Evolutionary conservation across 202 grass and related monocot species (phyloP), one percentile per base, ranked within the genome.

Genomic region (Carex arenaria): DNA sequence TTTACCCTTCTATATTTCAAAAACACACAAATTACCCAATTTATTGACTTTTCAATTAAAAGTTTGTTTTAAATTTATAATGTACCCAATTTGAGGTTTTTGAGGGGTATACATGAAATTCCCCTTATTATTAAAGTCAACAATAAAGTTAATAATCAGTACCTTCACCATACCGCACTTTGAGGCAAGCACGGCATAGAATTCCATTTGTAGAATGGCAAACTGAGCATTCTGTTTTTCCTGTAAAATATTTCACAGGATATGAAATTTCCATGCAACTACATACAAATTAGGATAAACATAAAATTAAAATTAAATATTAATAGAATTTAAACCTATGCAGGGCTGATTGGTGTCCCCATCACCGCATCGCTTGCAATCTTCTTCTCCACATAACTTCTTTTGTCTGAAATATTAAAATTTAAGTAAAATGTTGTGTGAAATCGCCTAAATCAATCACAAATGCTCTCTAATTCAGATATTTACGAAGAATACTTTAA

Each of bases 141-240:
- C 36, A 38, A 8, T 38, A 78, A 78, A 60, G 4, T 38, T 2
- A 55, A 60, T 60, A 18, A 85, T 74, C 9, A 18, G 38, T 94
- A 92, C 94, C 94, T 97, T 97, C 94, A 0, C 94, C 94, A 1
- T 97, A 97, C 59, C 92, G 85, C 49, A 97, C 88, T 87, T 97
- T 92, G 63, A 97, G 94, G 74, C 94, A 97, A 82, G 87, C 94
- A 84, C 94, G 92, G 43, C 92, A 97, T 57, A 97, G 78, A 56
- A 97, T 82, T 72, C 94, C 94, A 42, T 91, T 67, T 0, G 94
- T 85, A 23, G 92, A 97, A 87, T 91, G 94, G 66, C 94, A 97
- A 54, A 78, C 89, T 11, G 94, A 94, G 67, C 94, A 94, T 5
- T 97, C 92, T 0, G 92, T 94, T 62, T 97, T 97, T 40, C 92